Evolutionary conservation across 306 rosid species (phyloP).

Genomic region (Lathyrus sativus): DNA sequence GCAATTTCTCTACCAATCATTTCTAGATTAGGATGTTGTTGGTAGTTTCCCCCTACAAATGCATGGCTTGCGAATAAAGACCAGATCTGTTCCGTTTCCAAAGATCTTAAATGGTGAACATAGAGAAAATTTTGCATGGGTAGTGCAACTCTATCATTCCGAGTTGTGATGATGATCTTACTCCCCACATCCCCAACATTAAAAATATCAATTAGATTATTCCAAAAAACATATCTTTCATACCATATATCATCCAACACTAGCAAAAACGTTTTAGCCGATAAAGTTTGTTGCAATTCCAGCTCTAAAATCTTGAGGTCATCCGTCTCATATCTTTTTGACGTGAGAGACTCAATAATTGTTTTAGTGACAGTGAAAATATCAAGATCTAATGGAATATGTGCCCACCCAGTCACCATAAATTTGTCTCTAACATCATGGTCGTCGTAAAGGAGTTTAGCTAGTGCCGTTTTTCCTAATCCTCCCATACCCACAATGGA

Average conservation of each 20-base stretch:
- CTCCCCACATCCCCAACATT: neutral
- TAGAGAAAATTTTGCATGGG: too few relatives aligned
- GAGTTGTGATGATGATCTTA: neutral
- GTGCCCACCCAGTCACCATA: slow-evolving; percentile 7
- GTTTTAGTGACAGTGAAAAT: neutral
- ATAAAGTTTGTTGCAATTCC: neutral
- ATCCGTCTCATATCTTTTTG: neutral
- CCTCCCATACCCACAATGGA: slow-evolving; percentile 29
- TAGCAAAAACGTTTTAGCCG: neutral
- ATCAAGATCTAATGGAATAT: slow-evolving; percentile 16
- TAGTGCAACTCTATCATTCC: too few relatives aligned
- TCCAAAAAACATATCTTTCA: neutral
- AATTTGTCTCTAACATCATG: neutral
- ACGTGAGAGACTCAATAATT: slow-evolving; percentile 32
- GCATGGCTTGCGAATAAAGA: slow-evolving; percentile 35
- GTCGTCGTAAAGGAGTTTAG: slow-evolving; percentile 26
- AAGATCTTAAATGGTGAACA: neutral
- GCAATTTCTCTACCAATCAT: too few relatives aligned
- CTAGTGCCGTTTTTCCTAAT: slow-evolving; percentile 21
- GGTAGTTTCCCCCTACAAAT: slow-evolving; percentile 1
- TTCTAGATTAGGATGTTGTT: slow-evolving; percentile 1
- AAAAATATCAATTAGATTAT: neutral
- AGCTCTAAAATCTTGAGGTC: neutral
- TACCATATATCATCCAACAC: neutral
- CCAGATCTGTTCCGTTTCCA: slow-evolving; percentile 42